These are phyloP conservation scores for Claviceps arundinis DNA, from an alignment of 2,329 filamentous ascomycete genomes.

Conservation along the genomic window DNA sequence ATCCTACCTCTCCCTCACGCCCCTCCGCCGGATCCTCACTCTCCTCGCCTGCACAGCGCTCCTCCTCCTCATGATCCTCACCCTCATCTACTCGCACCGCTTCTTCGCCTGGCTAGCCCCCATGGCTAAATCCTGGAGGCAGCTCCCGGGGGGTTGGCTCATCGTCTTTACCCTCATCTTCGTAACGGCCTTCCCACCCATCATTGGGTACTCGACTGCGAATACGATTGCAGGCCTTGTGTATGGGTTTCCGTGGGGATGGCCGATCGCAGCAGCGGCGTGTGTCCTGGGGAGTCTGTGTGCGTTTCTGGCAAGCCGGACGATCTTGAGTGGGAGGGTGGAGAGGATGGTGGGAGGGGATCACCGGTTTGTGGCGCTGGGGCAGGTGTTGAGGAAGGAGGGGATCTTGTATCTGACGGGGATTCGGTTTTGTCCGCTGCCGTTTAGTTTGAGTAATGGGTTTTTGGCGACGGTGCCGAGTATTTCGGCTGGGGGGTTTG, in stretches of 20 bases:
- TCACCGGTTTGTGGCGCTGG: slow-evolving; percentile 75
- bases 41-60: slow-evolving; percentile 34
- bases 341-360: slow-evolving; percentile 69
- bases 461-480: slow-evolving; percentile 90
- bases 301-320: slow-evolving; percentile 70
- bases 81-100: slow-evolving; percentile 63
- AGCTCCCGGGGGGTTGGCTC: slow-evolving; percentile 55
- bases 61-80: slow-evolving; percentile 48
- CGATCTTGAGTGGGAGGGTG: slow-evolving; percentile 66
- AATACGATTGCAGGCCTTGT: slow-evolving; percentile 41
- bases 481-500: slow-evolving; percentile 63
- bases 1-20: slow-evolving; percentile 42
- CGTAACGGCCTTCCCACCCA: slow-evolving; percentile 67
- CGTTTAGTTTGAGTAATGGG: slow-evolving; percentile 86
- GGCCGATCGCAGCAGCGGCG: slow-evolving; percentile 69
- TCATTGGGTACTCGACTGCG: slow-evolving; percentile 76
- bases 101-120: slow-evolving; percentile 69
- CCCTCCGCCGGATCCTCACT: slow-evolving; percentile 48
- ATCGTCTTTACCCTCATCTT: slow-evolving; percentile 68
- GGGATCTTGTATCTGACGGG: slow-evolving; percentile 80
- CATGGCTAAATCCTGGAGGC: slow-evolving; percentile 63
- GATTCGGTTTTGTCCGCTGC: slow-evolving; percentile 83
- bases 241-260: slow-evolving; percentile 49
- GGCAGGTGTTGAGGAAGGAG: slow-evolving; percentile 79
- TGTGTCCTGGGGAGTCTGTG: slow-evolving; percentile 66